Conservation (phyloP, 1,139 yeast genomes). For the Hyphopichia fennica region DNA sequence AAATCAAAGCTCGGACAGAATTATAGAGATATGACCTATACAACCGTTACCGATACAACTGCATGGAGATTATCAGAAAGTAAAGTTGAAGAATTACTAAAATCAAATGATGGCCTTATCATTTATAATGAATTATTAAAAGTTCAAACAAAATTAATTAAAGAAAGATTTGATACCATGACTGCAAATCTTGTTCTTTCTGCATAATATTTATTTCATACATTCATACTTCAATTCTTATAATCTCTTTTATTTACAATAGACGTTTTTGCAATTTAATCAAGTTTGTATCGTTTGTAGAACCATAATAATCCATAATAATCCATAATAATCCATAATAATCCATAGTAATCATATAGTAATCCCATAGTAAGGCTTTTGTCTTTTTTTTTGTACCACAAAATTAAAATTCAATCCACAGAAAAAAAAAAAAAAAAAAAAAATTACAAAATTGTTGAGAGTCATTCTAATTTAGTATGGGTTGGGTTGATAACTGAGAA, state of each 20-base stretch:
- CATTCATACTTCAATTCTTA: background rate
- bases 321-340: no score
- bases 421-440: no score
- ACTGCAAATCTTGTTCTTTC: slow-evolving; percentile 70
- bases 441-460: no score
- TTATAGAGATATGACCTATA: slow-evolving; percentile 45
- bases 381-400: no score
- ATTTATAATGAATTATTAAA: slow-evolving; percentile 69
- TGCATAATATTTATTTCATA: slow-evolving; percentile 14
- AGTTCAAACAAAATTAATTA: slow-evolving; percentile 63
- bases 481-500: background rate
- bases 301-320: no score
- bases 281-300: no score
- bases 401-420: no score
- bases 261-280: no score
- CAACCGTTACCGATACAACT: slow-evolving; percentile 54
- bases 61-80: slow-evolving; percentile 69
- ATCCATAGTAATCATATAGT: no score
- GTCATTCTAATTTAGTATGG: no score
- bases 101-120: slow-evolving; percentile 43
- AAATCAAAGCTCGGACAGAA: slow-evolving; percentile 20
- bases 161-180: slow-evolving; percentile 72
- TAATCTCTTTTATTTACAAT: background rate
- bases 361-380: no score
- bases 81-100: slow-evolving; percentile 44